phyloP scores from a whole-genome alignment of 805 yeast species.

The Monosporozyma aerobia region DNA sequence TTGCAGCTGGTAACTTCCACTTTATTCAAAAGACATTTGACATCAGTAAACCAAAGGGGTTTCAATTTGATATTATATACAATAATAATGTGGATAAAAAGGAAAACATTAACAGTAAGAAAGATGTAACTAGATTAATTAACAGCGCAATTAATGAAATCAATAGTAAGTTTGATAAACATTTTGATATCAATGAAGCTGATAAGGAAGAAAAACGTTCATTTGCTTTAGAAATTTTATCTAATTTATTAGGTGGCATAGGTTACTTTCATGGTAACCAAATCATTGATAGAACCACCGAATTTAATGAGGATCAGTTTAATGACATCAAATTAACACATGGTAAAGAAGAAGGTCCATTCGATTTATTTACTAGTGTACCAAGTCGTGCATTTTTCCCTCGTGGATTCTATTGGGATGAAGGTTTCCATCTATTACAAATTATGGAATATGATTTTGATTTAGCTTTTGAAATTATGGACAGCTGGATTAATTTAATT shows the following conservation, averaged over 20 bases:
- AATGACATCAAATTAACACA: conserved; percentile 38
- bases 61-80: conserved; percentile 65
- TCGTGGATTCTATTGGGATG: conserved; percentile 97
- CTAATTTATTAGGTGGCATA: conserved; percentile 83
- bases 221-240: conserved; percentile 71
- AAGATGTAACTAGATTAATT: conserved; percentile 18
- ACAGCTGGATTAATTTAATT: conserved; percentile 80
- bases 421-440: conserved; percentile 88
- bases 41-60: conserved; percentile 38
- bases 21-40: conserved; percentile 65
- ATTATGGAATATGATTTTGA: conserved; percentile 76
- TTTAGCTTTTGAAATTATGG: conserved; percentile 64
- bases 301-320: conserved; percentile 61
- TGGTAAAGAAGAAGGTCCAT: conserved; percentile 67
- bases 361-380: conserved; percentile 67
- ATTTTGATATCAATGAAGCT: conserved; percentile 35
- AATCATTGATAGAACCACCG: conserved; percentile 64
- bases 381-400: conserved; percentile 95
- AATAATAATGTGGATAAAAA: conserved; percentile 36
- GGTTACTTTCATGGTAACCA: conserved; percentile 82
- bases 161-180: conserved; percentile 37
- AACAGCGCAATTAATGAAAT: conserved; percentile 24
- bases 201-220: conserved; percentile 32
- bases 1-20: conserved; percentile 66
- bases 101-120: conserved; percentile 29